Base-by-base conservation (phyloP, 495 filamentous ascomycete species). In the Tuber borchii region DNA sequence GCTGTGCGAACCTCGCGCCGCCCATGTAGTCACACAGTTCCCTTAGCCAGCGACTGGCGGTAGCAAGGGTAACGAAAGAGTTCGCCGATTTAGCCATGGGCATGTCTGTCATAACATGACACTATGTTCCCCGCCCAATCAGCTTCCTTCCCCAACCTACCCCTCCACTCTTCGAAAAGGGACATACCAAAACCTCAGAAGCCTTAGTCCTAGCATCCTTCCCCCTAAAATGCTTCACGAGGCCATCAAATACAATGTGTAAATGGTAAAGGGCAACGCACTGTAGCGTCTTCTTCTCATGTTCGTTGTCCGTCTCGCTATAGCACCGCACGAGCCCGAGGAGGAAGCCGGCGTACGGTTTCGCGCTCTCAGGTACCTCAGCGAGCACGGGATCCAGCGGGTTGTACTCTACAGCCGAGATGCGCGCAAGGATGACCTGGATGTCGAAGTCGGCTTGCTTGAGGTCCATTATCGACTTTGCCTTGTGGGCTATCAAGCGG, bases 21-120 rank as follows among this genome's bases (percentile, higher is more conserved):
- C 78, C 78, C 78, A 79, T 79, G 68, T 79, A 79, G 70, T 79
- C 78, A n/a, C 78, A 79, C 31, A 79, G 26, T 22, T 79, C 78
- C 39, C 78, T 45, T 26, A 79, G 45, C 78, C 78, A 79, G 45
- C 78, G 77, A 26, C 76, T 79, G 9, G 78, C 78, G 26, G 78
- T 79, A 7, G 78, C 78, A 45, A 79, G 78, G 19, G 78, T 79
- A 44, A 79, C 78, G 48, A 79, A 79, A 9, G 77, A 79, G 22
- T 75, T 79, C 34, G 78, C 78, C 3, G 78, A 79, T 34, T 79
- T 79, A n/a, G 78, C 78, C 78, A 79, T 79, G 31, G 78, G 78
- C 78, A 79, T 79, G 56, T 79, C 78, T 22, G 78, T 73, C 78
- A 79, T 79, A 12, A 79, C 78, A 75, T 79, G 78, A 22, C 78